These are phyloP conservation scores for Nidularia pulvinata DNA, from an alignment of 768 basidiomycete genomes.

Conservation along the genomic window DNA sequence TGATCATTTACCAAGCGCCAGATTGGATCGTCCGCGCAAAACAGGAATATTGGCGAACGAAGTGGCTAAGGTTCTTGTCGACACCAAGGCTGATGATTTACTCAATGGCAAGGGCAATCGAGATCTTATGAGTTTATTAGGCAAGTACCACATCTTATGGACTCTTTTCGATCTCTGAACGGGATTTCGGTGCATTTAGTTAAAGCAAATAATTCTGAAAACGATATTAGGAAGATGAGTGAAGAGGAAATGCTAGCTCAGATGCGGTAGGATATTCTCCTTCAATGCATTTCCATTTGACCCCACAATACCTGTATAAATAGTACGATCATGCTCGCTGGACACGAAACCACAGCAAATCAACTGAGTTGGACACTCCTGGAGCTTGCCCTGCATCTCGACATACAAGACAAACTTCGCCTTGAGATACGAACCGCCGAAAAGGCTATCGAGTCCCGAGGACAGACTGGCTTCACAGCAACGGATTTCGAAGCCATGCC, in stretches of 20 bases:
- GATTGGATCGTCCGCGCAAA: conserved; percentile 24
- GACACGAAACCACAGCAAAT: conserved; percentile 63
- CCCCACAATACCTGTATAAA: conserved; percentile 33
- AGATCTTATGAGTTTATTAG: conserved; percentile 42
- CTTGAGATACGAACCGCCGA: conserved; percentile 50
- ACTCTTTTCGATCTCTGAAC: background rate
- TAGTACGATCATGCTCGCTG: conserved; percentile 52
- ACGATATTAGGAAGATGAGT: conserved; percentile 36
- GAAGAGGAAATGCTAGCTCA: conserved; percentile 49
- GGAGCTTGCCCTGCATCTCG: conserved; percentile 57
- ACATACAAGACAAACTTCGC: conserved; percentile 61
- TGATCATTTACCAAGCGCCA: conserved; percentile 22
- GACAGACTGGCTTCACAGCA: conserved; percentile 32
- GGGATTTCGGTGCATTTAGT: conserved; percentile 24
- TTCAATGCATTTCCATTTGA: conserved; percentile 30
- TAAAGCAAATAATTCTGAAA: conserved; percentile 52
- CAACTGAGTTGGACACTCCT: conserved; percentile 61
- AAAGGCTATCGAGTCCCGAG: conserved; percentile 27
- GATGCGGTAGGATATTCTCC: conserved; percentile 48
- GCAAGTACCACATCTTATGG: conserved; percentile 15
- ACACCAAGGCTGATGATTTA: conserved; percentile 27
- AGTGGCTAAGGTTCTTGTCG: conserved; percentile 31
- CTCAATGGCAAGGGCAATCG: conserved; percentile 28
- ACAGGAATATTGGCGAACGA: conserved; percentile 25
- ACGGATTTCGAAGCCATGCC: conserved; percentile 50